phyloP scores from a whole-genome alignment of 176 grass and related monocot genomes.

The Elaeis guineensis region DNA sequence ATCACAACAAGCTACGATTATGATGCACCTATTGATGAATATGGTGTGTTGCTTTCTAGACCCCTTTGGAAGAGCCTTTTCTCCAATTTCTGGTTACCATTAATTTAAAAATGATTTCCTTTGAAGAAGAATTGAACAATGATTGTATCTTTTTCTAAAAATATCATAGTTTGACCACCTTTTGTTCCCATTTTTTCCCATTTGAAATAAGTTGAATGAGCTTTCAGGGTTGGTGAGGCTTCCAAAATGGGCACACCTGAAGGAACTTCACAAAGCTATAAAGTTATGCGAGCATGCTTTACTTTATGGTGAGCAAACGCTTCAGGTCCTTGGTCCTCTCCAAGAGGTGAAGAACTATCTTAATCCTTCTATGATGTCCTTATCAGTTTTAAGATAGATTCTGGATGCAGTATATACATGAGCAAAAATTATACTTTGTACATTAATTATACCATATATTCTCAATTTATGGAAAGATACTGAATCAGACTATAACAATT shows the following conservation, averaged over 20 bases:
- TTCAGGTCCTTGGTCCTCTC: constrained; percentile 50
- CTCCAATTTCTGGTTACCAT: too few species aligned
- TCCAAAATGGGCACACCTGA: constrained; percentile 97
- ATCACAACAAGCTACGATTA: constrained; percentile 99
- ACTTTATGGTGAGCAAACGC: constrained; percentile 54
- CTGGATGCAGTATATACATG: too few species aligned
- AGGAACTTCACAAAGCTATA: constrained; percentile 83
- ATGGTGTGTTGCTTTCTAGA: constrained; percentile 34
- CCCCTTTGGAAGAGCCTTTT: too few species aligned
- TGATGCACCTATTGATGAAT: constrained; percentile 99
- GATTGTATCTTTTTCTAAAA: too few species aligned
- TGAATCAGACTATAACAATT: too few species aligned
- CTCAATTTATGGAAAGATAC: too few species aligned
- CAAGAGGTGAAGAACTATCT: constrained; percentile 49
- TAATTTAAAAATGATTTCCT: too few species aligned
- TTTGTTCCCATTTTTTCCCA: background rate
- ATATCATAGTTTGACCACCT: constrained; percentile 2
- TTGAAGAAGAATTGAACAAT: too few species aligned
- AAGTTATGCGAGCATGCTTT: constrained; percentile 70
- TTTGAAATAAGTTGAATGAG: constrained; percentile 13
- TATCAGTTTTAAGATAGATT: background rate
- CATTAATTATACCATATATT: too few species aligned
- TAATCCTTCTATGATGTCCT: background rate
- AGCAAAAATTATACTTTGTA: too few species aligned
- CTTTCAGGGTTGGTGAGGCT: constrained; percentile 59